A percentile compares a stretch with the other conserved stretches of the same genome.
phyloP scores from a whole-genome alignment of 1,139 yeast genomes.

The Petasospora rhodanensis region DNA sequence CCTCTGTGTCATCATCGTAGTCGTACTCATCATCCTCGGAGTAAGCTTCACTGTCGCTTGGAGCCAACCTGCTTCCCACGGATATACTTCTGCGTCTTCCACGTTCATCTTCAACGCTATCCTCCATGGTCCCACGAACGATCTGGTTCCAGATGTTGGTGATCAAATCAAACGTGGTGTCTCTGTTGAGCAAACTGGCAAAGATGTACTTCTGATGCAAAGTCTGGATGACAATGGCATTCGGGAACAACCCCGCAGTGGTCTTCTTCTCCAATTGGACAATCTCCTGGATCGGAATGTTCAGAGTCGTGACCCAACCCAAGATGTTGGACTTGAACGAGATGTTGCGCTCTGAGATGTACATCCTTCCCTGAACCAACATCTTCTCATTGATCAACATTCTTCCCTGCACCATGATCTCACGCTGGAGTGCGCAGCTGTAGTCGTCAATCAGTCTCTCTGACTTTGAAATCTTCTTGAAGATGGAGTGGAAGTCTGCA shows the following conservation, averaged over 20 bases:
- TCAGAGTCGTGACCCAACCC: constrained; percentile 66
- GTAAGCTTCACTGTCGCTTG: constrained; percentile 2
- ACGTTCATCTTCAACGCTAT: constrained; percentile 9
- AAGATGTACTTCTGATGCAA: constrained; percentile 66
- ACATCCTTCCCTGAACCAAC: constrained; percentile 66
- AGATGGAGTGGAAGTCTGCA: constrained; percentile 57
- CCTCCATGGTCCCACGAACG: constrained; percentile 21
- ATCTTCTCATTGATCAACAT: constrained; percentile 51
- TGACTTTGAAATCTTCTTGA: constrained; percentile 47
- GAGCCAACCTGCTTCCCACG: too few relatives aligned
- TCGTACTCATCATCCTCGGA: constrained; percentile 25
- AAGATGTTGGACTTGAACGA: constrained; percentile 71
- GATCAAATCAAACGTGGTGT: constrained; percentile 56
- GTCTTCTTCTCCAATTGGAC: constrained; percentile 67
- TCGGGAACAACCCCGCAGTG: constrained; percentile 71
- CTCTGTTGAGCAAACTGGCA: constrained; percentile 70
- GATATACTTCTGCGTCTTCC: constrained; percentile 7
- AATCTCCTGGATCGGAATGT: constrained; percentile 66
- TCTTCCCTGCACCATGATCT: constrained; percentile 68
- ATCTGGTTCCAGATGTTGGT: constrained; percentile 55
- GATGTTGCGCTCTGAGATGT: constrained; percentile 52
- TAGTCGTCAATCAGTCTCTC: constrained; percentile 62
- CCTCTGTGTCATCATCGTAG: constrained; percentile 28
- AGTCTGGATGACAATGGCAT: constrained; percentile 67
- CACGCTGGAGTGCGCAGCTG: constrained; percentile 69